These are phyloP conservation scores for Gyrodon lividus DNA, from an alignment of 768 basidiomycete species.

Conservation along the genomic window DNA sequence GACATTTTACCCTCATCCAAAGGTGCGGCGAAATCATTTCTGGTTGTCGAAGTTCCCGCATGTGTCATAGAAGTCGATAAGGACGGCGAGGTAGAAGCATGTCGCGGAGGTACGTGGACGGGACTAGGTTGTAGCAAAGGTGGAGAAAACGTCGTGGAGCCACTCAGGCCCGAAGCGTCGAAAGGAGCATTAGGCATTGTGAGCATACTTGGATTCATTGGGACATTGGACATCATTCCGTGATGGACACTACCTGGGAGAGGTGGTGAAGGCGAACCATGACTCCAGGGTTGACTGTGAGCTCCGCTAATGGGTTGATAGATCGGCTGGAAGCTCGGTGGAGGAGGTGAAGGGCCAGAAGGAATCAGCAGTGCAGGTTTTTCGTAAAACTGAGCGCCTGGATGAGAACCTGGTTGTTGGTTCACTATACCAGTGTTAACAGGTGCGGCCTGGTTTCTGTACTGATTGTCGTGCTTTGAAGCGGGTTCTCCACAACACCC, in stretches of 20 bases:
- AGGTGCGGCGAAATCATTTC: constrained; percentile 21
- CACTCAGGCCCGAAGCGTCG: not conserved
- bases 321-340: constrained; percentile 33
- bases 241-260: constrained; percentile 8
- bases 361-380: constrained; percentile 44
- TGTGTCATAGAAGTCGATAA: constrained; percentile 4
- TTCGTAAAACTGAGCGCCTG: constrained; percentile 35
- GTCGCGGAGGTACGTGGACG: constrained; percentile 19
- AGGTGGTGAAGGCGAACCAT: constrained; percentile 37
- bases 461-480: constrained; percentile 28
- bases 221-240: not conserved
- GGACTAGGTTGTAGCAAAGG: constrained; percentile 32
- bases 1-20: constrained; percentile 77
- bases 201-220: constrained; percentile 6
- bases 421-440: constrained; percentile 38
- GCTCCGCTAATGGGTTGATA: constrained; percentile 26
- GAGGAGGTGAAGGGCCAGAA: constrained; percentile 45
- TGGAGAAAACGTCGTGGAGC: constrained; percentile 2
- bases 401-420: constrained; percentile 51
- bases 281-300: constrained; percentile 22
- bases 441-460: constrained; percentile 33
- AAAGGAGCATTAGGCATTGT: not conserved
- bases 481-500: constrained; percentile 64
- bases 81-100: constrained; percentile 24
- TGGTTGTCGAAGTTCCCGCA: constrained; percentile 6